A percentile compares a stretch with the other conserved stretches of the same genome.
Evolutionary conservation across 2,329 filamentous ascomycete species (phyloP).

Genomic region (Aspergillus sp.): DNA sequence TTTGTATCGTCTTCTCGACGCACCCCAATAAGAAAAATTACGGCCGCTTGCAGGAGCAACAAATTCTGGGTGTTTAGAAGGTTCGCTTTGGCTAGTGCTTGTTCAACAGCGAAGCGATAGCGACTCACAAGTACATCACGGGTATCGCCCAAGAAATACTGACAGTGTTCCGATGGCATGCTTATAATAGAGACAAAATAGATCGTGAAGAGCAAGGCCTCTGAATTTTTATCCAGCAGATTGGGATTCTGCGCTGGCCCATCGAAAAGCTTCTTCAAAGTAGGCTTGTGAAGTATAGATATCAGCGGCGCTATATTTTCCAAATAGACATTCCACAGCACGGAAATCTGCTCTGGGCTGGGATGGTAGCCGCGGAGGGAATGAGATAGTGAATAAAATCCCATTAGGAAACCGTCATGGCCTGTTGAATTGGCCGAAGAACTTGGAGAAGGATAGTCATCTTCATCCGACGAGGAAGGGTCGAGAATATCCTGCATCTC

Average conservation of each 20-base stretch:
- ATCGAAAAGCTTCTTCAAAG: constrained; percentile 44
- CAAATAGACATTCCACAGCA: constrained; percentile 52
- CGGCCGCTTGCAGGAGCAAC: constrained; percentile 54
- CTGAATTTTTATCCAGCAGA: constrained; percentile 44
- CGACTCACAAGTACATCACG: constrained; percentile 42
- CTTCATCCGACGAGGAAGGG: constrained; percentile 49
- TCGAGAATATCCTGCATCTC: constrained; percentile 55
- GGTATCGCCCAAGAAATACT: constrained; percentile 44
- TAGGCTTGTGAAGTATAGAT: constrained; percentile 52
- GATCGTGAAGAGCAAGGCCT: constrained; percentile 54
- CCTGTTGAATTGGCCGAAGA: constrained; percentile 31
- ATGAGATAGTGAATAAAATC: constrained; percentile 49
- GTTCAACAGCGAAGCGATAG: constrained; percentile 57
- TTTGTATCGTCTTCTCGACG: constrained; percentile 34
- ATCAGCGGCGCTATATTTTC: constrained; percentile 56
- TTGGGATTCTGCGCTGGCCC: constrained; percentile 44
- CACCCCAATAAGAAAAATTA: constrained; percentile 51
- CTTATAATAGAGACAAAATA: constrained; percentile 50
- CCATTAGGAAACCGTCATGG: constrained; percentile 54
- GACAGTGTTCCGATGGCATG: constrained; percentile 35
- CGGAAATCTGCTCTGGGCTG: constrained; percentile 40
- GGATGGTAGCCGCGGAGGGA: constrained; percentile 52
- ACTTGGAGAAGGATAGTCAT: constrained; percentile 43
- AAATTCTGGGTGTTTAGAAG: constrained; percentile 56
- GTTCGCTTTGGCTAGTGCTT: constrained; percentile 55